These are phyloP conservation scores for Ogataea methylovora DNA, from an alignment of 805 yeast genomes.

Conservation along the genomic window DNA sequence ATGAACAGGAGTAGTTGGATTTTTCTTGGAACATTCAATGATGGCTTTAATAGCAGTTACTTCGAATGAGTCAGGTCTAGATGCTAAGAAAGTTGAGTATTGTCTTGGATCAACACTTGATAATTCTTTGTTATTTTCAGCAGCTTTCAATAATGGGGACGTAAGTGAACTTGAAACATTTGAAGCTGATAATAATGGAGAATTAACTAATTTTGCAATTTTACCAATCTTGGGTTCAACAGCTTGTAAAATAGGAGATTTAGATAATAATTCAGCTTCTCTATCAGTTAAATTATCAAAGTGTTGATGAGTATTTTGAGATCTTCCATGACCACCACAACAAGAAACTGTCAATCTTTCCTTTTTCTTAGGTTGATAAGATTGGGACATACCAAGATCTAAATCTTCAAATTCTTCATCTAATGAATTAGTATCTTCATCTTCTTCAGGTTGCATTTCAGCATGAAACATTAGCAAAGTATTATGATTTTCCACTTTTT, in stretches of 20 bases:
- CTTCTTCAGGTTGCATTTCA: conserved; percentile 47
- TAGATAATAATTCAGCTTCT: conserved; percentile 47
- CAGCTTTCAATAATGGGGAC: conserved; percentile 38
- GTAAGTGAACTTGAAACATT: conserved; percentile 4
- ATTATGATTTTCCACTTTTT: conserved; percentile 47
- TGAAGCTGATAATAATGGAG: conserved; percentile 13
- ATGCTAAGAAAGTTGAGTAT: conserved; percentile 67
- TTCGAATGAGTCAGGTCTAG: conserved; percentile 86
- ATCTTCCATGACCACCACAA: too few species aligned
- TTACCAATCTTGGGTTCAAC: conserved; percentile 52
- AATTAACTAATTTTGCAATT: conserved; percentile 32
- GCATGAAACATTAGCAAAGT: conserved; percentile 91
- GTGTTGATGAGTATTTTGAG: conserved; percentile 6
- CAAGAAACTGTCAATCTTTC: too few species aligned
- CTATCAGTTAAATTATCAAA: conserved; percentile 34
- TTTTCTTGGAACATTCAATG: conserved; percentile 48
- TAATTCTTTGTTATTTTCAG: conserved; percentile 26
- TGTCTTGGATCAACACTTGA: conserved; percentile 48
- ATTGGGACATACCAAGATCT: too few species aligned
- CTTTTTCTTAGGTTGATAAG: too few species aligned
- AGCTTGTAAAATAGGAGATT: conserved; percentile 48
- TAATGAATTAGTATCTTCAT: neutral
- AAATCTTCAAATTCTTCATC: conserved; percentile 24
- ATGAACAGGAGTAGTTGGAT: conserved; percentile 66
- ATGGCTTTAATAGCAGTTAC: conserved; percentile 74